These are phyloP conservation scores for Saitozyma sp. DNA, from an alignment of 768 basidiomycete species.

Conservation along the genomic window DNA sequence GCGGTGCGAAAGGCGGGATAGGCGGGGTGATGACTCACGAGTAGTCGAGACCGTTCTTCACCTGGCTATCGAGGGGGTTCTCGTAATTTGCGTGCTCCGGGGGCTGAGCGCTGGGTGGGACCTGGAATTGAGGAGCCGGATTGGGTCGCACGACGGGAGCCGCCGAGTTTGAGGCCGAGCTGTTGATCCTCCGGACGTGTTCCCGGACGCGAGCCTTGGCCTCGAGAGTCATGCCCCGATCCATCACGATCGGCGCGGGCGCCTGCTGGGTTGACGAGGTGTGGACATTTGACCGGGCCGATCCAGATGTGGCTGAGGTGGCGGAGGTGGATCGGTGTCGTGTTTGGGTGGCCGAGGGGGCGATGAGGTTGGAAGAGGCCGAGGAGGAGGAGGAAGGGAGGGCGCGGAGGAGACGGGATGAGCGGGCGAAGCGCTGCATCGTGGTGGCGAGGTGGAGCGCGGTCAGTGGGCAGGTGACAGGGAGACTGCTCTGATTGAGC, in stretches of 20 bases:
- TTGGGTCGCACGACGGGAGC: slow-evolving; percentile 66
- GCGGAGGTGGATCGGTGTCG: slow-evolving; percentile 18
- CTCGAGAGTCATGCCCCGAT: slow-evolving; percentile 61
- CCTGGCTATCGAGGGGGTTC: slow-evolving; percentile 25
- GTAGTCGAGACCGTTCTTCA: slow-evolving; percentile 43
- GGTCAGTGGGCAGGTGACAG: background rate
- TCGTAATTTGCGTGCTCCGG: slow-evolving; percentile 27
- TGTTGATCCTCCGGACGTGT: slow-evolving; percentile 72
- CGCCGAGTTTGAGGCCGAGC: slow-evolving; percentile 64
- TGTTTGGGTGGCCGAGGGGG: slow-evolving; percentile 1
- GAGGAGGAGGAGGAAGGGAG: slow-evolving; percentile 22
- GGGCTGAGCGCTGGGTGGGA: slow-evolving; percentile 33
- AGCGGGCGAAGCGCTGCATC: slow-evolving; percentile 28
- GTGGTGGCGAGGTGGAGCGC: slow-evolving; percentile 7
- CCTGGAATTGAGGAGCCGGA: slow-evolving; percentile 59
- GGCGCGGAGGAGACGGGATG: slow-evolving; percentile 30
- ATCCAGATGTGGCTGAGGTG: background rate
- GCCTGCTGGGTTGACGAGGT: slow-evolving; percentile 29
- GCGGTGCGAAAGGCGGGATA: background rate
- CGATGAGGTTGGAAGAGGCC: background rate
- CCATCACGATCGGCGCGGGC: slow-evolving; percentile 15
- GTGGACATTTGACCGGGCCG: slow-evolving; percentile 21
- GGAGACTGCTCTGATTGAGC: slow-evolving; percentile 18
- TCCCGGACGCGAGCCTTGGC: slow-evolving; percentile 79
- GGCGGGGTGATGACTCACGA: slow-evolving; percentile 31